These are phyloP conservation scores for Oryza punctata DNA, from an alignment of 176 grass and related monocot species.

Conservation along the genomic window DNA sequence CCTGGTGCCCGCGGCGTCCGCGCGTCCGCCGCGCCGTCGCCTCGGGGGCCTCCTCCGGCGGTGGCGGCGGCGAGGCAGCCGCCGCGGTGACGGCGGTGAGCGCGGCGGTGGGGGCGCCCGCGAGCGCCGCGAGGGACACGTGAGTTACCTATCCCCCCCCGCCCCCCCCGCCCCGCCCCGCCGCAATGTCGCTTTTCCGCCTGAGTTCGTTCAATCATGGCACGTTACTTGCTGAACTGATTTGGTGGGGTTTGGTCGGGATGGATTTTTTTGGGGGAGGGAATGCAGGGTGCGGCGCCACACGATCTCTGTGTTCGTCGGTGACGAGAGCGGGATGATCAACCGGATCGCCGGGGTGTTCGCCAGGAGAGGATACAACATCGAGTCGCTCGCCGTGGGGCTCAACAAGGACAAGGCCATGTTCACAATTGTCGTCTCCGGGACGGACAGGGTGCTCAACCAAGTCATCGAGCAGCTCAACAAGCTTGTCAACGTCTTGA, in stretches of 20 bases:
- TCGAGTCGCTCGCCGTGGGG: conserved; percentile 94
- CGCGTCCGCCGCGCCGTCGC: neutral
- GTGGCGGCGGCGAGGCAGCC: conserved; percentile 21
- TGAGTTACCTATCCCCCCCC: conserved; percentile 20
- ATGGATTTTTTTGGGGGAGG: neutral
- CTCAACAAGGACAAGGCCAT: conserved; percentile 96
- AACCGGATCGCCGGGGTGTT: conserved; percentile 96
- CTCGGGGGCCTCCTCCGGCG: neutral
- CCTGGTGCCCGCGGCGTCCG: neutral
- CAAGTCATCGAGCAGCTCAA: conserved; percentile 97
- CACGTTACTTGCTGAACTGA: neutral
- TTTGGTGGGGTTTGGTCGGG: neutral
- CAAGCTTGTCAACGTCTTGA: conserved; percentile 85
- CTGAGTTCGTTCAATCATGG: neutral
- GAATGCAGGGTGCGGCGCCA: conserved; percentile 75
- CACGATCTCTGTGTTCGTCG: conserved; percentile 94
- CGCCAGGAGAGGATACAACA: conserved; percentile 93
- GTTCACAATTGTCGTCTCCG: conserved; percentile 95
- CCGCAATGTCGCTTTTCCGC: neutral
- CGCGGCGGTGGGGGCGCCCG: neutral
- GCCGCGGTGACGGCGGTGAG: conserved; percentile 16
- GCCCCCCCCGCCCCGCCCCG: too few species aligned
- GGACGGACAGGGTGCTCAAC: conserved; percentile 70
- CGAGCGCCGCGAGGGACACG: conserved; percentile 36
- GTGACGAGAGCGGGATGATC: conserved; percentile 98